A percentile compares a stretch with the other conserved stretches of the same genome.
Conservation (phyloP, 306 rosid species). For the Lathyrus oleraceus region DNA sequence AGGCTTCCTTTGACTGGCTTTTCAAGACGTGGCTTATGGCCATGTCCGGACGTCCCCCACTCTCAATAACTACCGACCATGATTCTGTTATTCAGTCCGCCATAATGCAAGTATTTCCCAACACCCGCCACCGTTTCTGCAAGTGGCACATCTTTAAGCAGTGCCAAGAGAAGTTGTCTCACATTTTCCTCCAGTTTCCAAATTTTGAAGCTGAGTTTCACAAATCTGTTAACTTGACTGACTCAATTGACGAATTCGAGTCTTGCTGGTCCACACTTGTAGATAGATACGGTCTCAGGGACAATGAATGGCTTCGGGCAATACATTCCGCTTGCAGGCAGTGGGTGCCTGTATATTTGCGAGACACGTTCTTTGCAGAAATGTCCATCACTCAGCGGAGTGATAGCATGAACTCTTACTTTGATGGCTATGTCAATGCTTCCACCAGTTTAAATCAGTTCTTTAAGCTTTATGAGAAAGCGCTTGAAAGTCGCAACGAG, state of each 20-base stretch:
- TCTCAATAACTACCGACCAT: conserved; percentile 90
- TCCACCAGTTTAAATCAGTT: conserved; percentile 91
- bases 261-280: conserved; percentile 86
- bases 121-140: conserved; percentile 93
- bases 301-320: conserved; percentile 93
- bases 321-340: conserved; percentile 77
- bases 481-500: conserved; percentile 97
- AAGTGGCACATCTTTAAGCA: conserved; percentile 98
- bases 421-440: conserved; percentile 98
- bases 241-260: conserved; percentile 92
- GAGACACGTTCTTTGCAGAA: conserved; percentile 93
- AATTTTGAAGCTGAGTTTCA: conserved; percentile 94
- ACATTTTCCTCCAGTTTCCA: conserved; percentile 83
- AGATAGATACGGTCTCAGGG: conserved; percentile 83
- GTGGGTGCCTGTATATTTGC: conserved; percentile 96
- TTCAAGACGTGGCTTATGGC: conserved; percentile 93
- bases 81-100: conserved; percentile 84
- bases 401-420: conserved; percentile 97
- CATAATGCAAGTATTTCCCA: conserved; percentile 76
- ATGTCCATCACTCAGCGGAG: conserved; percentile 98
- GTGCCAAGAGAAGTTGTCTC: conserved; percentile 93
- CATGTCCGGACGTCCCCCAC: conserved; percentile 85
- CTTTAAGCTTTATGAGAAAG: conserved; percentile 94
- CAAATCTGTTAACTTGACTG: conserved; percentile 92
- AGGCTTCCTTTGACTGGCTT: conserved; percentile 88